Evolutionary conservation across 129 eudicot species (phyloP), one percentile per base, ranked within the genome.

Genomic region (Silybum marianum): DNA sequence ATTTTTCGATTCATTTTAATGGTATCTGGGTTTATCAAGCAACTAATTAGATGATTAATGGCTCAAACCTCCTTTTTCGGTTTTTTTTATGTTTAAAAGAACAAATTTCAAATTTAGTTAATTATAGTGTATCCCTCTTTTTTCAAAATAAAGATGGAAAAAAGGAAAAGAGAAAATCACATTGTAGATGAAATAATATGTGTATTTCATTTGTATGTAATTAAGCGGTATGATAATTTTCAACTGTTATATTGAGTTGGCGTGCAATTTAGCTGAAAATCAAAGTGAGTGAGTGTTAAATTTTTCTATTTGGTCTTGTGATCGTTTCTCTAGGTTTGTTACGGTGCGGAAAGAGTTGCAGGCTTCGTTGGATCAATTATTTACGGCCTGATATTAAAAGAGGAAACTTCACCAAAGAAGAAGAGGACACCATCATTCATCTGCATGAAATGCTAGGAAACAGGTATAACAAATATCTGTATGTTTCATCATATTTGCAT

Each of bases 281-380:
- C 25, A 30, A 44, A 69, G 11, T 18, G 13, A 71, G 23, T n/a
- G 39, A 40, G 48, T 83, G 54, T 71, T 76, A 40, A 40, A 70
- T 3, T 12, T 48, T 21, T 16, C 34, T 18, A 6, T 22, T 51
- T 26, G 2, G 3, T 16, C n/a, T 9, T 19, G 10, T 39, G 23
- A 18, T 71, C 16, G 1, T 54, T 39, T 32, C n/a, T 40, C 19
- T 60, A 90, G 95, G 95, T 12, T 82, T 88, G 71, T 39, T 84
- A 73, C 80, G 95, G 78, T 88, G 92, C 3, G 91, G 94, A 54
- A 89, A 89, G 80, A 86, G 90, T 72, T 89, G 90, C 69, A 70
- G 92, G 58, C 85, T 88, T 65, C 90, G 90, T 36, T 86, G 90
- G 90, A 81, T n/a, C 11, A 86, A 86, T 26, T 86, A 89, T 44